A percentile compares a stretch with the other conserved stretches of the same genome.
These are phyloP conservation scores for Ceratocystis lukuohia DNA, from an alignment of 2,329 filamentous ascomycete species.

Conservation along the genomic window DNA sequence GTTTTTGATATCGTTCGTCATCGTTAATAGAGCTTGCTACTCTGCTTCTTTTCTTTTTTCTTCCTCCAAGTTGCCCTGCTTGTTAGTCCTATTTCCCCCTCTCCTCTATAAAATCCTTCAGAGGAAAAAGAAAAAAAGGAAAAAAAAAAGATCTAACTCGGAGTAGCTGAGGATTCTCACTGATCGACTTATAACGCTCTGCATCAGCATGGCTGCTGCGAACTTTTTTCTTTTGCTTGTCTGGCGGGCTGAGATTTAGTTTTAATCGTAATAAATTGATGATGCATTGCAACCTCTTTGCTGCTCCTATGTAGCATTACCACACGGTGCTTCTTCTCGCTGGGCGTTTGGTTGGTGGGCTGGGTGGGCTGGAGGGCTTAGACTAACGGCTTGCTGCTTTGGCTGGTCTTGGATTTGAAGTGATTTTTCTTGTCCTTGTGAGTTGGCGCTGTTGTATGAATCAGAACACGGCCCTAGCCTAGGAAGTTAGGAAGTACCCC, in stretches of 20 bases:
- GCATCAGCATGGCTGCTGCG: background rate
- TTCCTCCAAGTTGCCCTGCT: slow-evolving; percentile 5
- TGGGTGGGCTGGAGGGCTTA: background rate
- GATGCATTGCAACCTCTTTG: background rate
- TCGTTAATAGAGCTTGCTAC: background rate
- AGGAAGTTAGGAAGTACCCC: background rate
- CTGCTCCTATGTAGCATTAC: background rate
- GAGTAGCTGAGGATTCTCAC: background rate
- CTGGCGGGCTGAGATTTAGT: background rate
- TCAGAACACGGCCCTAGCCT: background rate
- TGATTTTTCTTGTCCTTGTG: background rate
- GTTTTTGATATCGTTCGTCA: background rate
- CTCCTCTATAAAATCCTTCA: background rate
- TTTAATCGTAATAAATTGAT: background rate
- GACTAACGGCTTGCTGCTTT: background rate
- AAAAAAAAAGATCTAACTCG: background rate
- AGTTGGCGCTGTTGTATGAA: background rate
- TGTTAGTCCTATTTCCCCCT: background rate
- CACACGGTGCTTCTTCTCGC: background rate
- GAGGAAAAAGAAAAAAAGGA: background rate
- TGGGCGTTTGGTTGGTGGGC: background rate
- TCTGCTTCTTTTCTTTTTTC: background rate
- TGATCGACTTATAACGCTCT: background rate
- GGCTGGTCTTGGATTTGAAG: background rate
- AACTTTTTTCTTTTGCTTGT: background rate